Conservation (phyloP, 2,329 filamentous ascomycete genomes). For the Aspergillus quadricinctus region DNA sequence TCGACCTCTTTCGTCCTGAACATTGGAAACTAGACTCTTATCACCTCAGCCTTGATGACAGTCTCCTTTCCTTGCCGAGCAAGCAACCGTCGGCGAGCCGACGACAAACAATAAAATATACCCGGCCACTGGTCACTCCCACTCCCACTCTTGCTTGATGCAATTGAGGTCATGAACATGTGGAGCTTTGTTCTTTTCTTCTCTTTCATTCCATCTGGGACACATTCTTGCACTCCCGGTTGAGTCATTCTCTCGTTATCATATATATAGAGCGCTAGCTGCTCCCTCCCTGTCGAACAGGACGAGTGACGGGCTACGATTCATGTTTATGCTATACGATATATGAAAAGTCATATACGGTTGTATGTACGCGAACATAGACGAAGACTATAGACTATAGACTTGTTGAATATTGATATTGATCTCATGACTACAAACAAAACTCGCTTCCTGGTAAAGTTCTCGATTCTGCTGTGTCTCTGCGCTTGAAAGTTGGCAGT, state of each 20-base stretch:
- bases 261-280: constrained; percentile 1
- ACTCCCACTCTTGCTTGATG: not conserved
- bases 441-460: not conserved
- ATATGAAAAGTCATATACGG: not conserved
- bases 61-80: no score
- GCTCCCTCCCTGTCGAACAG: not conserved
- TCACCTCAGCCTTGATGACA: no score
- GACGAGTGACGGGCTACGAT: not conserved
- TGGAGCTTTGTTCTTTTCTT: not conserved
- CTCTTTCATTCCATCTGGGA: not conserved
- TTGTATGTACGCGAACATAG: not conserved
- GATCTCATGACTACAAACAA: not conserved
- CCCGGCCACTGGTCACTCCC: not conserved
- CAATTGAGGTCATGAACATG: not conserved
- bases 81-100: not conserved
- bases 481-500: not conserved
- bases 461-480: not conserved
- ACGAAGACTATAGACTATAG: not conserved
- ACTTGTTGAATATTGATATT: not conserved
- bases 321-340: not conserved
- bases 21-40: constrained; percentile 22
- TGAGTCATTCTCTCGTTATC: not conserved
- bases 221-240: not conserved
- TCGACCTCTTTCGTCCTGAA: constrained; percentile 29
- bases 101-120: not conserved